Percentiles rank a stretch among this genome's conserved stretches.
Conservation (phyloP, 208 protist genomes). For the Trichomonas gallinae region DNA sequence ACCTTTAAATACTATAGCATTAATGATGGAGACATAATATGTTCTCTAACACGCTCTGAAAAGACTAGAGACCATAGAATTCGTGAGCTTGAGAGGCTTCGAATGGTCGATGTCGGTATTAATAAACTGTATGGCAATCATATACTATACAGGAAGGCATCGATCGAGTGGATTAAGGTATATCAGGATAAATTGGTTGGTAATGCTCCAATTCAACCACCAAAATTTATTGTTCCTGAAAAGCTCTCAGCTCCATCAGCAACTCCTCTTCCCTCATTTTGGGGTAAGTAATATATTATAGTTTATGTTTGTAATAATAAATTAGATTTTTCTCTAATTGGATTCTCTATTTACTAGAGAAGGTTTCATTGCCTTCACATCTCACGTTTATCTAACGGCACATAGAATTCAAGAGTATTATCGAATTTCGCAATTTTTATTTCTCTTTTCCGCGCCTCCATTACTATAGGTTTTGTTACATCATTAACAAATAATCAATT, state of each 20-base stretch:
- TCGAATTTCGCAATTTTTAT: too few relatives aligned
- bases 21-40: background rate
- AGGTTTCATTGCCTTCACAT: too few relatives aligned
- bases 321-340: background rate
- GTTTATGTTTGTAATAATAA: background rate
- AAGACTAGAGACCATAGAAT: background rate
- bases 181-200: background rate
- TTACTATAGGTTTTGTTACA: too few relatives aligned
- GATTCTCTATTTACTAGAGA: too few relatives aligned
- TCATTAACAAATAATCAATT: too few relatives aligned
- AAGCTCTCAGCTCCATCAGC: background rate
- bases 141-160: background rate
- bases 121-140: background rate
- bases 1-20: background rate
- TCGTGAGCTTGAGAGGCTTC: background rate
- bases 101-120: background rate
- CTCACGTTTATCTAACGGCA: too few relatives aligned
- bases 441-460: too few relatives aligned
- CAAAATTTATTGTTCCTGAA: background rate
- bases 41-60: background rate
- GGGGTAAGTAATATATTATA: background rate
- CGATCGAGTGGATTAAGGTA: background rate
- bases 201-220: background rate
- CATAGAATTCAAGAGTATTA: too few relatives aligned
- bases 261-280: background rate